These are phyloP conservation scores for Beauveria varroae DNA, from an alignment of 2,329 filamentous ascomycete genomes.

Conservation along the genomic window DNA sequence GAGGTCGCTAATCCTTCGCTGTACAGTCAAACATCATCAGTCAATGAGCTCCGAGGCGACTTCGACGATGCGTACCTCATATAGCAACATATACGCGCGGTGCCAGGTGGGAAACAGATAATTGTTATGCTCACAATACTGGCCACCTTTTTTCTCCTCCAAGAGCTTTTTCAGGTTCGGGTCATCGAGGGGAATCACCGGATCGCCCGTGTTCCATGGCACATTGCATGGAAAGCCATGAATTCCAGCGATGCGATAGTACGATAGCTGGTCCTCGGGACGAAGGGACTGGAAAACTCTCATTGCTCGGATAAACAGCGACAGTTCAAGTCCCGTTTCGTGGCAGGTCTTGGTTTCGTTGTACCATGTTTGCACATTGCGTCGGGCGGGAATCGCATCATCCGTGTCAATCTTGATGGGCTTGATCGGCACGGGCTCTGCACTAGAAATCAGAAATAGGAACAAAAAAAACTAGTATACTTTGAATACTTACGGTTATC, in stretches of 20 bases:
- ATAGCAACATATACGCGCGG: constrained; percentile 55
- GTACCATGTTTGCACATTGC: not conserved
- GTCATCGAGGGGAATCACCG: not conserved
- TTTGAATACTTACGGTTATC: not conserved
- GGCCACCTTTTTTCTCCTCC: not conserved
- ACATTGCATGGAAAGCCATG: not conserved
- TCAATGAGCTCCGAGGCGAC: not conserved
- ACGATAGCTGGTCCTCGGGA: not conserved
- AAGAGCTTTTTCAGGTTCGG: not conserved
- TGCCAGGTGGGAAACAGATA: constrained; percentile 60
- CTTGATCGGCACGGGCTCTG: not conserved
- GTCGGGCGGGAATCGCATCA: not conserved
- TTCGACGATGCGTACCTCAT: constrained; percentile 37
- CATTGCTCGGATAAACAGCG: not conserved
- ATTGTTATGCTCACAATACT: constrained; percentile 54
- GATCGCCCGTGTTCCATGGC: not conserved
- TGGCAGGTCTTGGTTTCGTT: not conserved
- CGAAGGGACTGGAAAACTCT: not conserved
- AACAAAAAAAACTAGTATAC: too few species aligned
- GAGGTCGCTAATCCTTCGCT: not conserved
- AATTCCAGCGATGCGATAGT: not conserved
- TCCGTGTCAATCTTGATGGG: not conserved
- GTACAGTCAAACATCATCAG: not conserved
- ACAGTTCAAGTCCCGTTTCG: not conserved
- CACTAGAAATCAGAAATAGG: not conserved